These are phyloP conservation scores for Monosporozyma aquatica DNA, from an alignment of 805 yeast species.

Conservation along the genomic window DNA sequence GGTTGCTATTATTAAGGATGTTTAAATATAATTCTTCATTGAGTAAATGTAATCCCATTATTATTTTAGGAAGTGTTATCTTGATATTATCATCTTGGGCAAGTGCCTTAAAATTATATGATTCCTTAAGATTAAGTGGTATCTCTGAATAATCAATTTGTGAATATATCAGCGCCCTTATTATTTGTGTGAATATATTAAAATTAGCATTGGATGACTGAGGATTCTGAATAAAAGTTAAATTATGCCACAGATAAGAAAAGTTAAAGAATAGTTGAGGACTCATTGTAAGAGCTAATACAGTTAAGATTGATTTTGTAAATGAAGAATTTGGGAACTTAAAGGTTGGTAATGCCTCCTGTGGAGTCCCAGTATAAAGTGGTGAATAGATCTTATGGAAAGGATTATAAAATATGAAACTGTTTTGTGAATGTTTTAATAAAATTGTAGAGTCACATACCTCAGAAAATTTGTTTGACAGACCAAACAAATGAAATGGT, in stretches of 20 bases:
- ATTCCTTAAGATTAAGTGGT: not conserved
- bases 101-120: slow-evolving; percentile 13
- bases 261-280: slow-evolving; percentile 9
- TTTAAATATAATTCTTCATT: slow-evolving; percentile 68
- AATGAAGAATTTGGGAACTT: not conserved
- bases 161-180: not conserved
- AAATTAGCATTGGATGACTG: slow-evolving; percentile 2
- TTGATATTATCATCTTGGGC: slow-evolving; percentile 2
- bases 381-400: slow-evolving; percentile 23
- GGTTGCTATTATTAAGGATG: slow-evolving; percentile 32
- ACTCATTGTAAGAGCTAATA: not conserved
- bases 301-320: not conserved
- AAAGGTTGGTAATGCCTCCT: not conserved
- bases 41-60: slow-evolving; percentile 61
- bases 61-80: slow-evolving; percentile 42
- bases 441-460: too few relatives aligned
- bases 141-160: not conserved
- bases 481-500: too few relatives aligned
- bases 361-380: slow-evolving; percentile 2
- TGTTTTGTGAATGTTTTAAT: slow-evolving; percentile 32
- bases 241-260: slow-evolving; percentile 20
- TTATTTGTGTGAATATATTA: slow-evolving; percentile 3
- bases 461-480: too few relatives aligned
- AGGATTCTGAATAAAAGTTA: slow-evolving; percentile 3
- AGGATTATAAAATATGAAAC: slow-evolving; percentile 29